Percentiles rank a stretch among this genome's conserved stretches.
These are phyloP conservation scores for Gynochthodes officinalis DNA, from an alignment of 257 asterid genomes.

Conservation along the genomic window DNA sequence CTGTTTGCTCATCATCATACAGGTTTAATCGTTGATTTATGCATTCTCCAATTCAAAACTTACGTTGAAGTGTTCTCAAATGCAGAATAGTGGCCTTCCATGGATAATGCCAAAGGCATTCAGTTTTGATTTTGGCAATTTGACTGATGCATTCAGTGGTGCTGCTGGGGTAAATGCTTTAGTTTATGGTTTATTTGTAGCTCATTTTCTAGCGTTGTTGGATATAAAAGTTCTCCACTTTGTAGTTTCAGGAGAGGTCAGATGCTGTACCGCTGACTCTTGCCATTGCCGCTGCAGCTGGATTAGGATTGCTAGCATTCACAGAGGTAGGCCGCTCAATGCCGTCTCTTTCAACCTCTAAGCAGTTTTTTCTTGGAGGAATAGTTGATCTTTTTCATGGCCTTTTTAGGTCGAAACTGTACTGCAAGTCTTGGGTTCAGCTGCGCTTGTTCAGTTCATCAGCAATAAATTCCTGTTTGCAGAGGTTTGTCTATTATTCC, in stretches of 20 bases:
- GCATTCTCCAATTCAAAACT: background rate
- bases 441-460: constrained; percentile 71
- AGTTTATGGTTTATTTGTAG: background rate
- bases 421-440: constrained; percentile 87
- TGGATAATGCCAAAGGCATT: constrained; percentile 67
- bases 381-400: constrained; percentile 11
- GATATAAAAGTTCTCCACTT: background rate
- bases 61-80: background rate
- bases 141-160: constrained; percentile 43
- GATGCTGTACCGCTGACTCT: constrained; percentile 53
- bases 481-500: constrained; percentile 49
- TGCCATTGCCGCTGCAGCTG: constrained; percentile 75
- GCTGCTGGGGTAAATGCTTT: constrained; percentile 29
- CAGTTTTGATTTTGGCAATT: constrained; percentile 36
- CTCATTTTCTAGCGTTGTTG: background rate
- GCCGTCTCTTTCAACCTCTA: background rate
- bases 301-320: constrained; percentile 67
- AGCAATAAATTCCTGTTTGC: constrained; percentile 88
- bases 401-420: constrained; percentile 74
- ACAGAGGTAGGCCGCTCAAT: constrained; percentile 54
- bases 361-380: background rate
- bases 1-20: background rate
- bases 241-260: constrained; percentile 44
- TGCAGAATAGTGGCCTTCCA: constrained; percentile 94
- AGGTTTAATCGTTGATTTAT: background rate